Evolutionary conservation across 176 grass and related monocot species (phyloP).

Genomic region (Poa annua): DNA sequence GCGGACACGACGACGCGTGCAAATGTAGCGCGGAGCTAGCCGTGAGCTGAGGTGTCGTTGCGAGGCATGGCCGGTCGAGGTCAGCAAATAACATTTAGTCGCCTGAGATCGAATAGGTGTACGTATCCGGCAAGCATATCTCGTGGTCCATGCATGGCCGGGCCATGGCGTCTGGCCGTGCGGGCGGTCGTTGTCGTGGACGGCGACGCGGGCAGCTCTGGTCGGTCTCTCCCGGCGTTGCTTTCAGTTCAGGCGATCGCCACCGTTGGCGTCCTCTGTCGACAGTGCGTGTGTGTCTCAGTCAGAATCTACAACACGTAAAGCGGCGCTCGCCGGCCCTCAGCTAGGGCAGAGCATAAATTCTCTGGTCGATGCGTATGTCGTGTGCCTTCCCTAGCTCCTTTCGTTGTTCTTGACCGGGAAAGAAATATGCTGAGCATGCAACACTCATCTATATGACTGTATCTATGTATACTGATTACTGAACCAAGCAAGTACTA

Average conservation of each 20-base stretch:
- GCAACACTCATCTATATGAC: not conserved
- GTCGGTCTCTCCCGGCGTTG: conserved; percentile 7
- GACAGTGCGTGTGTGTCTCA: not conserved
- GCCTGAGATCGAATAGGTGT: too few relatives aligned
- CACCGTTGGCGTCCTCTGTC: conserved; percentile 22
- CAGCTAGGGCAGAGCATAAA: conserved; percentile 35
- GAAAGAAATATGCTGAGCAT: not conserved
- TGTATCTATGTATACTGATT: too few relatives aligned
- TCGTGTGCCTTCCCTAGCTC: not conserved
- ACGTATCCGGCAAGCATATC: not conserved
- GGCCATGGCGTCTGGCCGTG: conserved; percentile 22
- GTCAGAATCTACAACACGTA: conserved; percentile 25
- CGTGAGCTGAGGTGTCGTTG: not conserved
- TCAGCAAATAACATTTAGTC: conserved; percentile 18
- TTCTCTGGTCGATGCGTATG: not conserved
- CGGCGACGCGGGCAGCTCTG: conserved; percentile 12
- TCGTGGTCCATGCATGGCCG: not conserved
- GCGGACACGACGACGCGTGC: not conserved
- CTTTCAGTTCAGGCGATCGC: not conserved
- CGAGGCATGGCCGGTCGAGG: not conserved
- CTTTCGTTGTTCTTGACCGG: not conserved
- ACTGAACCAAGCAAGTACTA: not conserved
- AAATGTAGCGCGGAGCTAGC: too few relatives aligned
- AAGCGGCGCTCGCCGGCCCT: conserved; percentile 18
- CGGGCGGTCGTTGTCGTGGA: not conserved